Evolutionary conservation across 352 stramenopile species (phyloP).

Genomic region (Phytopythium kandeliae): DNA sequence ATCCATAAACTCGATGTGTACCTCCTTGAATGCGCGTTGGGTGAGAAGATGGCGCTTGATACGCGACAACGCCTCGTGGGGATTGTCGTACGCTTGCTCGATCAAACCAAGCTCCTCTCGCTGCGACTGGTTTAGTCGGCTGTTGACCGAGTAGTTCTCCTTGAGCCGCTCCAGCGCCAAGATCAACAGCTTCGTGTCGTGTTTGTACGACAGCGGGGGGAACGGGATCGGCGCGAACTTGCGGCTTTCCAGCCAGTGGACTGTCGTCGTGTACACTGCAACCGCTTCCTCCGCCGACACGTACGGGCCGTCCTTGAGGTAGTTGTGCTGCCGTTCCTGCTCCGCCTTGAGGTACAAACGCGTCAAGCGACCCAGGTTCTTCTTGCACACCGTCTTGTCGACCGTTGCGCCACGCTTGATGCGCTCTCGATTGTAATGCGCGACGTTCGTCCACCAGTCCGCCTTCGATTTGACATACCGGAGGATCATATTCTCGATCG

Average conservation of each 20-base stretch:
- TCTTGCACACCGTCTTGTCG: conserved; percentile 99
- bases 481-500: conserved; percentile 99
- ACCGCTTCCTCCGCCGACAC: conserved; percentile 98
- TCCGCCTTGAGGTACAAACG: conserved; percentile 99
- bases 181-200: conserved; percentile 99
- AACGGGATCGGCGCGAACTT: conserved; percentile 99
- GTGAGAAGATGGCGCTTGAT: conserved; percentile 99
- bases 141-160: conserved; percentile 98
- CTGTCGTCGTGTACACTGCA: conserved; percentile 99
- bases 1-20: conserved; percentile 99
- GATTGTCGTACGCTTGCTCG: conserved; percentile 99
- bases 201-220: conserved; percentile 99
- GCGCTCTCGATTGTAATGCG: conserved; percentile 99
- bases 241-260: conserved; percentile 99
- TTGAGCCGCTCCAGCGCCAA: conserved; percentile 98
- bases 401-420: conserved; percentile 99
- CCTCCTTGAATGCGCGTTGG: conserved; percentile 99
- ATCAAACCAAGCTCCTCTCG: conserved; percentile 99
- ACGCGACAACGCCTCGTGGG: conserved; percentile 95
- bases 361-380: conserved; percentile 98
- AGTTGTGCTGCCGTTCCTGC: conserved; percentile 99
- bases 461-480: conserved; percentile 99
- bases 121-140: conserved; percentile 96
- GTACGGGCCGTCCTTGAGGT: conserved; percentile 99
- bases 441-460: conserved; percentile 98